Base-by-base conservation (phyloP, 805 yeast species). In the Brettanomyces naardenensis region DNA sequence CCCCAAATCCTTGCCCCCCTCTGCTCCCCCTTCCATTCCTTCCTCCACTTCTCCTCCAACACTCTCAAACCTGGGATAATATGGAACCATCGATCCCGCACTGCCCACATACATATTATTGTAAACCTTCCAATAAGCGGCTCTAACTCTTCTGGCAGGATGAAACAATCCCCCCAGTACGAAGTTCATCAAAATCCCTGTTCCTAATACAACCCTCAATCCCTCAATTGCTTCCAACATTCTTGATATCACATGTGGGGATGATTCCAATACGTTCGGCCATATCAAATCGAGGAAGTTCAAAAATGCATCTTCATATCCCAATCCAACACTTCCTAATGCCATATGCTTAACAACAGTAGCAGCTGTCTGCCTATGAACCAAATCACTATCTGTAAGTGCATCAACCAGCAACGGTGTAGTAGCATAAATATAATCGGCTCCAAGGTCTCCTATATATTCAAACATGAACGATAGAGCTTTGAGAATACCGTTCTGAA, bases 301-400 rank as follows among this genome's bases (percentile, higher is more conserved):
- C 9, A 86, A 55, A 63, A 92, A 87, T 0, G 87, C 84, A 46
- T 81, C 94, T 47, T 86, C 95, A 39, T 71, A 67, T 0, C 89
- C 88, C 3, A 66, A 53, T 1, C 96, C 96, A 19, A 71, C 62
- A 52, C 90, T 78, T 14, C 88, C 80, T 25, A 88, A 56, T 0
- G 96, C 87, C 56, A 92, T 66, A 48, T 87, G 94, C 53, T 75
- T 76, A 1, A 87, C 77, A 1, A 86, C 94, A 1, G 86, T 78
- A 0, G 97, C 86, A 0, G 96, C 97, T 0, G 96, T 90, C 58
- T 92, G 99, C 33, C 98, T 72, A 52, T 89, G 96, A 4, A 90
- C 97, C 34, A 78, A 79, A 55, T 88, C 97, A 40, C 95, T 69
- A 54, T 89, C 95, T 0, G 85, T 84, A 22, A 92, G 61, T 0